Evolutionary conservation across 805 yeast species (phyloP).

Genomic region (Komagataella pastoris): DNA sequence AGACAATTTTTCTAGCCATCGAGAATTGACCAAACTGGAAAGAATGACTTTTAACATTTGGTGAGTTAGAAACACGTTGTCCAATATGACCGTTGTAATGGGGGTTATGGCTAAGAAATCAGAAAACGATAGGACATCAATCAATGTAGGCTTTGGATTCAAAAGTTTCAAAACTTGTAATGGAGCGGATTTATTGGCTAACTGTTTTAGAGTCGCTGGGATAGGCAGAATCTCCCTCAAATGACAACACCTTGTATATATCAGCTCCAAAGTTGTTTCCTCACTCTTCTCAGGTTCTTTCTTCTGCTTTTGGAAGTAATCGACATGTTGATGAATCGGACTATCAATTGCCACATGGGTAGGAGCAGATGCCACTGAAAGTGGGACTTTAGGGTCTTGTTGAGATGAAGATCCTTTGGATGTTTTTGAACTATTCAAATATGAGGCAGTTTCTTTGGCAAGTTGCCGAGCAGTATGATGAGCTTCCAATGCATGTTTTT

Average conservation of each 20-base stretch:
- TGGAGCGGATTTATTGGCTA: slow-evolving; percentile 36
- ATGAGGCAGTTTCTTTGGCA: slow-evolving; percentile 48
- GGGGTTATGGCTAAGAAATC: slow-evolving; percentile 46
- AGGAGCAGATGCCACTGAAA: slow-evolving; percentile 5
- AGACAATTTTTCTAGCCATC: slow-evolving; percentile 34
- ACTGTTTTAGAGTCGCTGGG: slow-evolving; percentile 38
- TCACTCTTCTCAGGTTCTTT: slow-evolving; percentile 17
- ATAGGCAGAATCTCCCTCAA: slow-evolving; percentile 34
- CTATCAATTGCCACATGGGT: slow-evolving; percentile 45
- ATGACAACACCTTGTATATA: slow-evolving; percentile 37
- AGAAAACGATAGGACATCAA: slow-evolving; percentile 42
- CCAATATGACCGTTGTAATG: slow-evolving; percentile 39
- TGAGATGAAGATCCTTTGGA: slow-evolving; percentile 6
- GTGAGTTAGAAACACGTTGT: slow-evolving; percentile 39
- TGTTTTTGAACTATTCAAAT: slow-evolving; percentile 19
- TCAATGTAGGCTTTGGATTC: slow-evolving; percentile 45
- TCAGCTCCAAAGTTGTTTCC: slow-evolving; percentile 25
- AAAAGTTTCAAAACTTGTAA: slow-evolving; percentile 40
- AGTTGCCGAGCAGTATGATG: slow-evolving; percentile 57
- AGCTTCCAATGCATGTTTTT: slow-evolving; percentile 66
- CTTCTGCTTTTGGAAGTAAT: slow-evolving; percentile 12
- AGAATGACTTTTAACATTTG: slow-evolving; percentile 39
- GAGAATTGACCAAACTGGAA: slow-evolving; percentile 29
- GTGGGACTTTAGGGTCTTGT: slow-evolving; percentile 6
- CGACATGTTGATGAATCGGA: slow-evolving; percentile 39